Evolutionary conservation across 1,284 basidiomycete genomes (phyloP).

Genomic region (Boletellus sp.): DNA sequence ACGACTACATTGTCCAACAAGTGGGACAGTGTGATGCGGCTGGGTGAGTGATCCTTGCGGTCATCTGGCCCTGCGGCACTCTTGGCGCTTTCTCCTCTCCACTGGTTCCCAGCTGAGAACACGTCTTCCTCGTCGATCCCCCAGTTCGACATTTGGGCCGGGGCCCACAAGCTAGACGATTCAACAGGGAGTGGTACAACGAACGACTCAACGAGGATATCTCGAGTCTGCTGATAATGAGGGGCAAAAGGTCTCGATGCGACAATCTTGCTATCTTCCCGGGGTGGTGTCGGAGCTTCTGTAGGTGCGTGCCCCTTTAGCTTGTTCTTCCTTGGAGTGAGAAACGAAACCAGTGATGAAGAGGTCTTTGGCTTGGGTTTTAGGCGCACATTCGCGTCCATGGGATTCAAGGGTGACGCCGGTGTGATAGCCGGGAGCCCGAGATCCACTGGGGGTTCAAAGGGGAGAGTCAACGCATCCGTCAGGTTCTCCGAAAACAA

Average conservation of each 20-base stretch:
- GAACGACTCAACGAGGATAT: conserved; percentile 72
- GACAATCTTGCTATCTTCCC: conserved; percentile 39
- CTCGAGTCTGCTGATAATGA: conserved; percentile 79
- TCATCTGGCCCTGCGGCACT: conserved; percentile 26
- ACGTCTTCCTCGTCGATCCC: conserved; percentile 63
- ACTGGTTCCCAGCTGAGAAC: conserved; percentile 50
- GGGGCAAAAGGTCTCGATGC: conserved; percentile 77
- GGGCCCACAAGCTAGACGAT: conserved; percentile 58
- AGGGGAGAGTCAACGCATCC: conserved; percentile 76
- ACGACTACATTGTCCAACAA: conserved; percentile 94
- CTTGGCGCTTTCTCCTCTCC: conserved; percentile 44
- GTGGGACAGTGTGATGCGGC: conserved; percentile 69
- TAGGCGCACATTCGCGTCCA: conserved; percentile 29
- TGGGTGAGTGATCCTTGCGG: conserved; percentile 33
- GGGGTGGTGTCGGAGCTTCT: conserved; percentile 45
- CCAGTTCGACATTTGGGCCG: conserved; percentile 50
- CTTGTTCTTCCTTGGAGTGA: conserved; percentile 72
- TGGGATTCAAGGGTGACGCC: conserved; percentile 22
- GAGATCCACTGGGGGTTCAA: conserved; percentile 55
- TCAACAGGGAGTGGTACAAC: conserved; percentile 52
- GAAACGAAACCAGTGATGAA: conserved; percentile 70
- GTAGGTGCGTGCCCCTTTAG: conserved; percentile 32
- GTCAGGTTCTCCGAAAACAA: conserved; percentile 91
- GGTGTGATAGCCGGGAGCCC: conserved; percentile 21
- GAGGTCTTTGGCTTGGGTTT: conserved; percentile 56